Evolutionary conservation across 2,329 filamentous ascomycete genomes (phyloP), one percentile per base, ranked within the genome.

Genomic region (Pestalotiopsis sp.): DNA sequence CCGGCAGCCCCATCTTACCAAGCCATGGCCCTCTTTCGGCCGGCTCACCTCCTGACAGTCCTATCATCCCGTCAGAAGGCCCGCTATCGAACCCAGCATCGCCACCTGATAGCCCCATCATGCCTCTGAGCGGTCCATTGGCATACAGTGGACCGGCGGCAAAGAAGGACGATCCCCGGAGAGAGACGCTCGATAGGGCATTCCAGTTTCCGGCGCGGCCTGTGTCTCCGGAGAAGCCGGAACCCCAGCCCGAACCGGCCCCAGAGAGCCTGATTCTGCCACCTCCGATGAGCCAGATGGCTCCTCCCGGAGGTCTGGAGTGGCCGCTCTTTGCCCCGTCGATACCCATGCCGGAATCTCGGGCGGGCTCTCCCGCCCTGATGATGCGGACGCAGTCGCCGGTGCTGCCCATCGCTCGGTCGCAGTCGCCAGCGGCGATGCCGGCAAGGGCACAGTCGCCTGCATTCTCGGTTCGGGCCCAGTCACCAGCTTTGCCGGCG

Each of bases 1-100:
- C 45, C 14, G 62, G 49, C 41, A 65, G 62, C 62, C 62, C 62
- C 6, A 38, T 62, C 2, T 6, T 62, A 13, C 59, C 59, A 20
- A 20, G 27, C 5, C 23, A 9, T 14, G 59, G 59, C 6, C 59
- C 59, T 59, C 27, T 59, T 7, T 27, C 57, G 6, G 27, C 27
- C 4, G 57, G 27, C 11, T 59, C 57, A 3, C 57, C 67, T 27
- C 67, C 67, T 11, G 67, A 68, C 12, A 68, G 67, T 25, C 67
- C 67, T 2, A 59, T 59, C 4, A 59, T 59, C 14, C 57, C 57
- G 12, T 13, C 27, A 36, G 57, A 36, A 6, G 27, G 57, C 2
- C 57, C 57, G 13, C 14, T 59, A 23, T 27, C 57, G 12, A 59
- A 59, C 14, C 27, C 57, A 12, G 57, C 23, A 7, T 59, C 57